Evolutionary conservation across 345 rosid species (phyloP).

Genomic region (Linum usitatissimum): DNA sequence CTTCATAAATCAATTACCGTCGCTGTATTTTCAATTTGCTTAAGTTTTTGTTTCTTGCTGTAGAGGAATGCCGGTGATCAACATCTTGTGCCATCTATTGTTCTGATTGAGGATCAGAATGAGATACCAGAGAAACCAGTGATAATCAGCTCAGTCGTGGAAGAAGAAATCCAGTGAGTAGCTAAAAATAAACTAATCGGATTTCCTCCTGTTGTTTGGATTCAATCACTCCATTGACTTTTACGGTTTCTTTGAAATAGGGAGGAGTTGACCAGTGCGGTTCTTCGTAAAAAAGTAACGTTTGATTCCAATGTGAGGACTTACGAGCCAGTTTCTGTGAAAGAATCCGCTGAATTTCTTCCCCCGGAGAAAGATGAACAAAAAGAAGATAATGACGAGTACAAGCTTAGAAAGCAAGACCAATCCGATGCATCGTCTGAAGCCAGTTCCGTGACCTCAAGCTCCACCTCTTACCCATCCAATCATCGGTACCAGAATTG

Average conservation of each 20-base stretch:
- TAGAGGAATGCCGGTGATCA: constrained; percentile 28
- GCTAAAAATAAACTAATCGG: not conserved
- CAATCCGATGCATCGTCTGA: constrained; percentile 40
- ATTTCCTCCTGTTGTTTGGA: not conserved
- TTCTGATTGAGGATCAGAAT: constrained; percentile 19
- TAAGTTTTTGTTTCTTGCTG: not conserved
- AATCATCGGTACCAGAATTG: constrained; percentile 33
- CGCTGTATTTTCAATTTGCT: not conserved
- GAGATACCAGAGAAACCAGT: constrained; percentile 14
- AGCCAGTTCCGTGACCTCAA: constrained; percentile 32
- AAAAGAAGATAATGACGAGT: constrained; percentile 9
- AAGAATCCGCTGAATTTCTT: constrained; percentile 29
- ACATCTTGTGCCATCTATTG: constrained; percentile 20
- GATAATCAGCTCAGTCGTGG: constrained; percentile 15
- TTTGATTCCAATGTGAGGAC: constrained; percentile 58
- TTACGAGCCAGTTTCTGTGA: constrained; percentile 40
- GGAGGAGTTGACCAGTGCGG: constrained; percentile 26
- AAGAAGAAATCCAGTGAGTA: constrained; percentile 33
- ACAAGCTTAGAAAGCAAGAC: constrained; percentile 11
- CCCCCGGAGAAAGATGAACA: constrained; percentile 23
- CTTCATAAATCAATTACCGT: not conserved
- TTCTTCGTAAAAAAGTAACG: constrained; percentile 58
- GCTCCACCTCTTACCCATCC: constrained; percentile 48
- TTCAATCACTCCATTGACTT: not conserved
- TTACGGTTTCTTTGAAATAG: constrained; percentile 18